Evolutionary conservation across 306 rosid species (phyloP), one percentile per base, ranked within the genome.

Genomic region (Inga leiocalycina): DNA sequence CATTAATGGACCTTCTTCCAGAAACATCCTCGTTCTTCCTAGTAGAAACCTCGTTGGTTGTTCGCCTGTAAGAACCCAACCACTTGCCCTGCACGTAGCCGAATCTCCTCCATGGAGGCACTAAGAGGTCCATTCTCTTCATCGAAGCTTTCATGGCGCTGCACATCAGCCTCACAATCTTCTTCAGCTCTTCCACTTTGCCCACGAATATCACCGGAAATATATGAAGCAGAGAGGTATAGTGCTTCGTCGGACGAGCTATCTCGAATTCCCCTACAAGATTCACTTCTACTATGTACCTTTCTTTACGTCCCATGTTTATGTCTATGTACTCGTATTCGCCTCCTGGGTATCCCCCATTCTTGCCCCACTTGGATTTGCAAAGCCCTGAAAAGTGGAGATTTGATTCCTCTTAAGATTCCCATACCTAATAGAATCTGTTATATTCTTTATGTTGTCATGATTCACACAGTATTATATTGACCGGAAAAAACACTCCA

Each of bases 91-190:
- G 90, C 94, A 94, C 86, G 87, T 92, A 92, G n/a, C 78, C 83
- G 3, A 87, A 86, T 88, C 92, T 91, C 51, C 99, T 91, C 99
- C 99, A 94, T 7, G 98, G 99, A 15, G 99, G 93, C 20, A 88
- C 56, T 0, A 84, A 88, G 84, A 96, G 66, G 52, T 86, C 87
- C 76, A 8, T 82, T 67, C 24, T 75, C 62, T 89, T 92, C 97
- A 96, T 86, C 2, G 98, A 94, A 14, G 77, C 82, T 16, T 90
- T 96, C 13, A 94, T 88, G 19, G 93, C 97, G 3, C 27, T 86
- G 89, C 97, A 85, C 94, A 94, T 91, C 1, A 89, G 56, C 80
- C 81, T 85, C 73, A 85, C 93, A 39, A 94, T 84, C 68, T 59
- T 71, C 82, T 94, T 91, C 37, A 92, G 75, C 17, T 89, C 92